Conservation (phyloP, 2,329 filamentous ascomycete species). For the Simplicillium aogashimaense region DNA sequence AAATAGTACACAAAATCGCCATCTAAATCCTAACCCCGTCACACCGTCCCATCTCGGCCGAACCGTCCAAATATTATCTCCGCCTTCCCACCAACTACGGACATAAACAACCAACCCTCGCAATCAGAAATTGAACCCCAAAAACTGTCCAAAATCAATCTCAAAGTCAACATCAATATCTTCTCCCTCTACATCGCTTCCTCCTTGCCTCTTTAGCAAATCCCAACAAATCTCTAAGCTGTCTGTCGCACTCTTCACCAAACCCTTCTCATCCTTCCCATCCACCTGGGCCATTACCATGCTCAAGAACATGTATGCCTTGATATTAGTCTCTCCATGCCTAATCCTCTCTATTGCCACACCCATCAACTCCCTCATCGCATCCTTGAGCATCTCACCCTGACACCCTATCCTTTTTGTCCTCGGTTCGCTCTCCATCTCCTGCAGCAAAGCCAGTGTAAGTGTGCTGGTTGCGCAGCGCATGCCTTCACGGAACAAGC, state of each 20-base stretch:
- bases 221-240: constrained; percentile 20
- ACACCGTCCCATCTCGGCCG: constrained; percentile 5
- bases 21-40: neutral
- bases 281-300: constrained; percentile 29
- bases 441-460: constrained; percentile 23
- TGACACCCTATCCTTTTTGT: no score
- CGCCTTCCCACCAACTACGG: no score
- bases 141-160: neutral
- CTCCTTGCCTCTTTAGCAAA: constrained; percentile 11
- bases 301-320: constrained; percentile 27
- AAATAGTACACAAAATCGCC: neutral
- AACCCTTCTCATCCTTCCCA: constrained; percentile 19
- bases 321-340: constrained; percentile 33
- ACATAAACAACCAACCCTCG: no score
- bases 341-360: constrained; percentile 22
- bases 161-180: neutral
- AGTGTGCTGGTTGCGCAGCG: constrained; percentile 21
- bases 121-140: neutral
- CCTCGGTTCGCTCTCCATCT: no score
- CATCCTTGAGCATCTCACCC: constrained; percentile 5
- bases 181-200: neutral
- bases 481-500: constrained; percentile 29
- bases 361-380: constrained; percentile 19
- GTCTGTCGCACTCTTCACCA: constrained; percentile 21
- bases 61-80: neutral